phyloP scores from a whole-genome alignment of 2,329 filamentous ascomycete species.

The Monilinia fructigena region DNA sequence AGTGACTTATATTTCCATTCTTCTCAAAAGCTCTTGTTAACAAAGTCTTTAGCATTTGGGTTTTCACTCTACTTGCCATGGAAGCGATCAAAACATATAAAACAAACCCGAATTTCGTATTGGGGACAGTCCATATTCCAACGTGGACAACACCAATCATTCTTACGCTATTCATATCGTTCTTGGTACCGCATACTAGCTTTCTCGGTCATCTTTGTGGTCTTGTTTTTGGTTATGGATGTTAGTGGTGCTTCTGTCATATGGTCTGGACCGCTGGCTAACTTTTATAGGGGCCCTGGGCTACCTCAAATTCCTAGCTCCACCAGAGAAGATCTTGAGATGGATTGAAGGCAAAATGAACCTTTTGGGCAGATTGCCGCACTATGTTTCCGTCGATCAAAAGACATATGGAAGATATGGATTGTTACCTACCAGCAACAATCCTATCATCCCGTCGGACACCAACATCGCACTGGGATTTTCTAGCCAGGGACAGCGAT shows the following conservation, averaged over 20 bases:
- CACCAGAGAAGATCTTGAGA: constrained; percentile 81
- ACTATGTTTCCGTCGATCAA: constrained; percentile 92
- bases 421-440: constrained; percentile 65
- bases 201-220: constrained; percentile 85
- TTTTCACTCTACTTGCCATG: constrained; percentile 80
- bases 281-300: constrained; percentile 68
- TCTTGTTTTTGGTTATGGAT: constrained; percentile 79
- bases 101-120: constrained; percentile 72
- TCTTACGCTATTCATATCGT: constrained; percentile 69
- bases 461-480: constrained; percentile 54
- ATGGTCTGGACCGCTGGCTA: constrained; percentile 27
- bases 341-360: constrained; percentile 90
- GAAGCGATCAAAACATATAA: constrained; percentile 86
- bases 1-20: constrained; percentile 30
- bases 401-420: constrained; percentile 94
- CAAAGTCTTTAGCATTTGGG: constrained; percentile 68
- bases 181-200: constrained; percentile 77
- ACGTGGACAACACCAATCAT: constrained; percentile 90
- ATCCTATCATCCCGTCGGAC: constrained; percentile 43
- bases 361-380: constrained; percentile 76
- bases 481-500: constrained; percentile 58
- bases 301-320: constrained; percentile 84
- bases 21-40: constrained; percentile 29
- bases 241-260: constrained; percentile 50
- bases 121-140: constrained; percentile 67